phyloP scores from a whole-genome alignment of 805 yeast genomes.

The Wickerhamiella occidentalis region DNA sequence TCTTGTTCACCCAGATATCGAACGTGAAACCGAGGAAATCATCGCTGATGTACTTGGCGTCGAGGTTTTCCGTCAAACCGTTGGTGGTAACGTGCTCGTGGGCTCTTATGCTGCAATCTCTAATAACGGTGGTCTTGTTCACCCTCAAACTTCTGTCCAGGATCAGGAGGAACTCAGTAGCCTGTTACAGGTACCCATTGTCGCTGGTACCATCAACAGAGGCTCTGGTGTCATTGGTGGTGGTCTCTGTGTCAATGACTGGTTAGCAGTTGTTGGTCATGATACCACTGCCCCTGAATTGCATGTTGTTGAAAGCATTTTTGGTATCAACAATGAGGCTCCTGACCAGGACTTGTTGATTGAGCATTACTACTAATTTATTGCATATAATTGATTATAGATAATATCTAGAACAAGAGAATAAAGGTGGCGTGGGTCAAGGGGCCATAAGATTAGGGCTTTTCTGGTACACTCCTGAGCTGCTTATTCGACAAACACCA shows the following conservation, averaged over 20 bases:
- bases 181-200: constrained; percentile 89
- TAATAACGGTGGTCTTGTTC: constrained; percentile 97
- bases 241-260: constrained; percentile 96
- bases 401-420: neutral
- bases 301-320: constrained; percentile 91
- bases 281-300: constrained; percentile 98
- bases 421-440: no score
- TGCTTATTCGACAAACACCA: no score
- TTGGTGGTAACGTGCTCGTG: constrained; percentile 94
- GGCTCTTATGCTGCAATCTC: constrained; percentile 93
- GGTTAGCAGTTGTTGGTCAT: constrained; percentile 92
- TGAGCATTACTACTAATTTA: constrained; percentile 29
- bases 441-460: no score
- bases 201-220: constrained; percentile 96
- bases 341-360: constrained; percentile 32
- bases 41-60: constrained; percentile 97
- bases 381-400: constrained; percentile 6
- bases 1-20: constrained; percentile 96
- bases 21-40: constrained; percentile 96
- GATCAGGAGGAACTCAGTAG: constrained; percentile 97
- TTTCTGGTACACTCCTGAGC: no score
- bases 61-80: constrained; percentile 97
- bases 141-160: constrained; percentile 92
- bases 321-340: constrained; percentile 35
- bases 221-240: constrained; percentile 98